A percentile compares a stretch with the other conserved stretches of the same genome.
Conservation (phyloP, 179 eudicot species). For the Drosera spatulata region DNA sequence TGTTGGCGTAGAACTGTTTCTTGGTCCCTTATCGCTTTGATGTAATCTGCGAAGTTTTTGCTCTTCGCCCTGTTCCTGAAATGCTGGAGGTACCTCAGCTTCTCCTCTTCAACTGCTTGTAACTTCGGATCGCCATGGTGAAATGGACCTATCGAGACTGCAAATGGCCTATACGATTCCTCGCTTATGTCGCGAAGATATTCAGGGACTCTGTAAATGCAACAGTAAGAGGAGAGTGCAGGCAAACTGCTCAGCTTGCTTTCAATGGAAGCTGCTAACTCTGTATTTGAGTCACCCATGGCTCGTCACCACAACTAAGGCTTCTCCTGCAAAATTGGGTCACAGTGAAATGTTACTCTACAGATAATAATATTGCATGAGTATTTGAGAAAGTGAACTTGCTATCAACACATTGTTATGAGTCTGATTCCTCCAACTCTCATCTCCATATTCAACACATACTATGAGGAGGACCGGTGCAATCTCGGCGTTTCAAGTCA, state of each 20-base stretch:
- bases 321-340: too few relatives aligned
- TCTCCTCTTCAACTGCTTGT: slow-evolving; percentile 27
- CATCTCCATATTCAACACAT: too few relatives aligned
- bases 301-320: too few relatives aligned
- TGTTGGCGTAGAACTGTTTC: slow-evolving; percentile 1
- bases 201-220: slow-evolving; percentile 33
- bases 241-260: slow-evolving; percentile 15
- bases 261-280: slow-evolving; percentile 12
- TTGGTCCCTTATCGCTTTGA: background rate
- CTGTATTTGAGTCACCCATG: too few relatives aligned
- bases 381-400: too few relatives aligned
- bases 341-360: too few relatives aligned
- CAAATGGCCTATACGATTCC: slow-evolving; percentile 27
- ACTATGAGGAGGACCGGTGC: too few relatives aligned
- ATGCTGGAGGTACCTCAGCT: slow-evolving; percentile 19
- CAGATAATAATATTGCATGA: too few relatives aligned
- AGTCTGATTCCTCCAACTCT: too few relatives aligned
- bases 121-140: slow-evolving; percentile 17
- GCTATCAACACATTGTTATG: too few relatives aligned
- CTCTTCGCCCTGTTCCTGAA: slow-evolving; percentile 4
- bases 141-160: slow-evolving; percentile 35
- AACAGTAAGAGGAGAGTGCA: slow-evolving; percentile 23
- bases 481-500: too few relatives aligned
- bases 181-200: slow-evolving; percentile 22
- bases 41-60: background rate